A percentile compares a stretch with the other conserved stretches of the same genome.
These are phyloP conservation scores for Tolypocladium amazonense DNA, from an alignment of 2,329 filamentous ascomycete species.

Conservation along the genomic window DNA sequence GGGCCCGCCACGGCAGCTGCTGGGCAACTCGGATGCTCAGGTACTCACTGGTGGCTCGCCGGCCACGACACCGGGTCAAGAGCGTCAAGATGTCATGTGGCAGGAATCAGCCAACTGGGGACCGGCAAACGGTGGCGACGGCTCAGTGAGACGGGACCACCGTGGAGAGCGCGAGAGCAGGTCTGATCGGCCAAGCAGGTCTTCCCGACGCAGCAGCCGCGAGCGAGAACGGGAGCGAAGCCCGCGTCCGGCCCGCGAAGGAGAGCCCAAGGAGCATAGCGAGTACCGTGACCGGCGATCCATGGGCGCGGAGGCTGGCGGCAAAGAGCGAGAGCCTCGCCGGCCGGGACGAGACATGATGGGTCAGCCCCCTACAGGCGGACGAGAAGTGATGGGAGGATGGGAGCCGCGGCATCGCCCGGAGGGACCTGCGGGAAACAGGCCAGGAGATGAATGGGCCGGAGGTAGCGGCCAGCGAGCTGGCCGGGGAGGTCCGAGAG, in stretches of 20 bases:
- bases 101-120: slow-evolving; percentile 21
- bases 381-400: slow-evolving; percentile 19
- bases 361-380: slow-evolving; percentile 17
- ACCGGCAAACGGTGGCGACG: slow-evolving; percentile 19
- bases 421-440: slow-evolving; percentile 9
- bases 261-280: slow-evolving; percentile 32
- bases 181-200: slow-evolving; percentile 26
- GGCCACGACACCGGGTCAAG: slow-evolving; percentile 35
- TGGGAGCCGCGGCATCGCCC: slow-evolving; percentile 21
- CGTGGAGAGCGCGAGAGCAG: slow-evolving; percentile 32
- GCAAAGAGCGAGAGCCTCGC: slow-evolving; percentile 22
- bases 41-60: slow-evolving; percentile 44
- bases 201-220: slow-evolving; percentile 38
- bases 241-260: slow-evolving; percentile 24
- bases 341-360: slow-evolving; percentile 20
- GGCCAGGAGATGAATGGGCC: slow-evolving; percentile 8
- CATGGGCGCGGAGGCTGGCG: slow-evolving; percentile 15
- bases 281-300: slow-evolving; percentile 34
- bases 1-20: slow-evolving; percentile 26
- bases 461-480: slow-evolving; percentile 18
- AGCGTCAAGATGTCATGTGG: slow-evolving; percentile 34
- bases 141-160: slow-evolving; percentile 21
- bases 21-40: slow-evolving; percentile 45
- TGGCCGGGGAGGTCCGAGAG: slow-evolving; percentile 23
- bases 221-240: slow-evolving; percentile 41